Evolutionary conservation across 768 basidiomycete genomes (phyloP), one percentile per base, ranked within the genome.

Genomic region (Pholiota conissans): DNA sequence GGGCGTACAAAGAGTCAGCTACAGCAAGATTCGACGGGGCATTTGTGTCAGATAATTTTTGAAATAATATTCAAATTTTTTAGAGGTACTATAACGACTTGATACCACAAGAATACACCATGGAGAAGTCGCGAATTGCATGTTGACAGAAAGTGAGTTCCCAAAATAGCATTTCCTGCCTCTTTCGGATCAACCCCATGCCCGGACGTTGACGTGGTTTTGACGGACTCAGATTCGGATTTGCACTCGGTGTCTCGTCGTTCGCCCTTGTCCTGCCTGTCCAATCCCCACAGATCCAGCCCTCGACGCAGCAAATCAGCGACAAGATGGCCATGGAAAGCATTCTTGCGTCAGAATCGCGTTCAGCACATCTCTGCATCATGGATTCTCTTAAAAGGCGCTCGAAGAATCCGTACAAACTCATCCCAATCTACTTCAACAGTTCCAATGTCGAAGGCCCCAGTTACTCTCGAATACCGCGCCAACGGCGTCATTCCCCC

Each of bases 401-500:
- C 11, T 8, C 42, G 10, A 24, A 5, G 13, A 45, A 22, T n/a
- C 22, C 22, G 20, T 9, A 45, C 42, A 45, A 45, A 24, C 20
- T 45, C 42, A 45, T 24, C 18, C 42, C 20, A 45, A 45, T 11
- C 42, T 22, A 24, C 42, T 45, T 24, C 22, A 24, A 45, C 42
- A 45, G 11, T 22, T 22, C 20, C 20, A 45, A 45, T 45, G 42
- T 45, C 42, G 42, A 45, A 45, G 42, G n/a, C 9, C 20, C 42
- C 42, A 10, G 42, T 45, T 22, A 45, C 42, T 10, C 42, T 45
- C 42, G 42, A 45, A 18, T 45, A 45, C 42, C 42, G 42, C 42
- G 42, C 22, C 18, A 18, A 45, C 5, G 42, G 42, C 11, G 22
- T 45, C 20, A 45, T 59, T 54, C 67, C 75, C 2, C 70, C 73